Evolutionary conservation across 108 stramenopile genomes (phyloP).

Genomic region (Seminavis robusta): DNA sequence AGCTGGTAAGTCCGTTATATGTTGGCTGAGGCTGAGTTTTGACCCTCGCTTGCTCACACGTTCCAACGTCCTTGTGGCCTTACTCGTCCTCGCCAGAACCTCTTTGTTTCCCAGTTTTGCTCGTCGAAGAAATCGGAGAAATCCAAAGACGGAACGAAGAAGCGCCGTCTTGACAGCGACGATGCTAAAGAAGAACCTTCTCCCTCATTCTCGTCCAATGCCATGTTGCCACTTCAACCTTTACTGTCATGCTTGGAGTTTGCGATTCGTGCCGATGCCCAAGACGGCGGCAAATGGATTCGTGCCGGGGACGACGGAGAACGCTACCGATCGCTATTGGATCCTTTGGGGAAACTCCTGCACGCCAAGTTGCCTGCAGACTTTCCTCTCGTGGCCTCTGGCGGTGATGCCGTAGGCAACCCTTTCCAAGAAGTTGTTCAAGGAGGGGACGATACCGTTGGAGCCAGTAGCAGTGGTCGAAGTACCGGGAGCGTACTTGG

Average conservation of each 20-base stretch:
- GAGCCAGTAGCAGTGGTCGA: background rate
- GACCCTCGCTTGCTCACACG: background rate
- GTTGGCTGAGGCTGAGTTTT: background rate
- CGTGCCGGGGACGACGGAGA: constrained; percentile 72
- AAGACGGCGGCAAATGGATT: constrained; percentile 83
- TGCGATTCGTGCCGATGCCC: constrained; percentile 78
- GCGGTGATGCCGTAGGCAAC: background rate
- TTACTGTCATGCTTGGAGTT: constrained; percentile 68
- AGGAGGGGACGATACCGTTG: constrained; percentile 28
- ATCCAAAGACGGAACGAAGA: constrained; percentile 21
- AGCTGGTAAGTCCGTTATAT: constrained; percentile 64
- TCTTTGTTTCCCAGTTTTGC: background rate
- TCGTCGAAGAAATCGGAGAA: background rate
- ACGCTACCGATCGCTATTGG: constrained; percentile 56
- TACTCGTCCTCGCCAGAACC: background rate
- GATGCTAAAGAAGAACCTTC: background rate
- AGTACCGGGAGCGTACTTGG: constrained; percentile 62
- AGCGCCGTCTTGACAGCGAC: constrained; percentile 12
- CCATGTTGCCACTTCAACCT: constrained; percentile 31
- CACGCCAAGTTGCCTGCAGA: constrained; percentile 46
- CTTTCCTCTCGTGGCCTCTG: constrained; percentile 21
- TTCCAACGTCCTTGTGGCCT: background rate
- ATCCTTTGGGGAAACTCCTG: constrained; percentile 70
- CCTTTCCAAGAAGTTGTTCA: constrained; percentile 59
- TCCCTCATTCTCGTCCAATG: background rate